These are phyloP conservation scores for Pyricularia sp. DNA, from an alignment of 2,329 filamentous ascomycete genomes.

Conservation along the genomic window DNA sequence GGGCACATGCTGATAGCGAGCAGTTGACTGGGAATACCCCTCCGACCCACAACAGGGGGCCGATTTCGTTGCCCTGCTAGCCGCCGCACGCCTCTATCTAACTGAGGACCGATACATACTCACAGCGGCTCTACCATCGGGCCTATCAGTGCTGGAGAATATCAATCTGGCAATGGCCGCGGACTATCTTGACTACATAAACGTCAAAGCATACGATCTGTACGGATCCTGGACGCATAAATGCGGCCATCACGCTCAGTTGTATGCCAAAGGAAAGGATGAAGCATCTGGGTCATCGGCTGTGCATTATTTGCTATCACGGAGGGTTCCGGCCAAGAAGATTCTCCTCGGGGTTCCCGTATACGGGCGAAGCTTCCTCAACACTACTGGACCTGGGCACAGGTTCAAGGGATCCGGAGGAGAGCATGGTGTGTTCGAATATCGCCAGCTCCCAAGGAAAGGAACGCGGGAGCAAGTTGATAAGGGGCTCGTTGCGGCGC, in stretches of 20 bases:
- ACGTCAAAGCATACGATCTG: slow-evolving; percentile 76
- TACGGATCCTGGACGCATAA: slow-evolving; percentile 59
- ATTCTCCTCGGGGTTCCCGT: slow-evolving; percentile 68
- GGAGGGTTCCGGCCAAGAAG: slow-evolving; percentile 60
- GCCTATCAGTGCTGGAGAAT: slow-evolving; percentile 54
- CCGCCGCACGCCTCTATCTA: slow-evolving; percentile 56
- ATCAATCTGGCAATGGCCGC: slow-evolving; percentile 57
- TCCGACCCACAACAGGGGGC: slow-evolving; percentile 54
- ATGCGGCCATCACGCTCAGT: slow-evolving; percentile 67
- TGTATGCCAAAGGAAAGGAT: slow-evolving; percentile 52
- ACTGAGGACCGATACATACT: slow-evolving; percentile 60
- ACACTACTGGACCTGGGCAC: slow-evolving; percentile 56
- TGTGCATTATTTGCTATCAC: slow-evolving; percentile 54
- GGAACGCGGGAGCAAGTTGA: slow-evolving; percentile 60
- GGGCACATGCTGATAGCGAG: slow-evolving; percentile 8
- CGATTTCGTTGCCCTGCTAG: slow-evolving; percentile 62
- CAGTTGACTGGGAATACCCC: slow-evolving; percentile 78
- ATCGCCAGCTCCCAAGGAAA: slow-evolving; percentile 54
- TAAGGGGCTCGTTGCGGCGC: slow-evolving; percentile 57
- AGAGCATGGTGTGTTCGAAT: slow-evolving; percentile 65
- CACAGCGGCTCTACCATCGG: slow-evolving; percentile 63
- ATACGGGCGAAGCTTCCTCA: slow-evolving; percentile 67
- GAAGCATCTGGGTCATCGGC: slow-evolving; percentile 58
- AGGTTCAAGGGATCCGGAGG: slow-evolving; percentile 44
- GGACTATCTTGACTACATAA: slow-evolving; percentile 63